Evolutionary conservation across 1,284 basidiomycete species (phyloP).

Genomic region (Neonothopanus nambi): DNA sequence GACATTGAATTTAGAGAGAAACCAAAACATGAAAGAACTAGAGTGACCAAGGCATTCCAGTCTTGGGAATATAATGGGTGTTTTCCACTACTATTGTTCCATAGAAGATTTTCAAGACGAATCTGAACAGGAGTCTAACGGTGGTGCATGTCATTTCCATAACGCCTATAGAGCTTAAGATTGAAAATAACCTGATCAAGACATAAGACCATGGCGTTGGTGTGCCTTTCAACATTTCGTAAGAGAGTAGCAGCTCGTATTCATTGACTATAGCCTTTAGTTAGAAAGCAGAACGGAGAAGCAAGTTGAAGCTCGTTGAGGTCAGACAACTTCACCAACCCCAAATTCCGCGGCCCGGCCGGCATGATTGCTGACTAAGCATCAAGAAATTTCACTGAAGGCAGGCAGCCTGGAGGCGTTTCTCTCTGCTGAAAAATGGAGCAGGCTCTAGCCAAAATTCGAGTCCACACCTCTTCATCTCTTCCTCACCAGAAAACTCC

Average conservation of each 20-base stretch:
- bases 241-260: not conserved
- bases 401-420: no score
- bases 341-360: no score
- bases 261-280: no score
- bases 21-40: not conserved
- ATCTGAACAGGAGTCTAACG: slow-evolving; percentile 68
- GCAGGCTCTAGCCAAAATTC: slow-evolving; percentile 79
- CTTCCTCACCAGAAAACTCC: slow-evolving; percentile 89
- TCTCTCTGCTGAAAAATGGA: slow-evolving; percentile 49
- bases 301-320: no score
- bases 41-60: slow-evolving; percentile 71
- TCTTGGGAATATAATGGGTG: slow-evolving; percentile 63
- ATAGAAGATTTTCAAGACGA: slow-evolving; percentile 86
- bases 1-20: not conserved
- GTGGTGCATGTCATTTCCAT: not conserved
- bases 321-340: no score
- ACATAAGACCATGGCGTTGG: slow-evolving; percentile 68
- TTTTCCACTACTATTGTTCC: slow-evolving; percentile 87
- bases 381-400: not conserved
- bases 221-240: slow-evolving; percentile 44
- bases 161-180: not conserved
- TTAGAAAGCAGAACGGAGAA: no score
- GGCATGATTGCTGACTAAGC: not conserved
- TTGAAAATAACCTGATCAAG: slow-evolving; percentile 54
- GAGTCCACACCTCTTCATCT: slow-evolving; percentile 82